A percentile compares a stretch with the other conserved stretches of the same genome.
phyloP scores from a whole-genome alignment of 768 basidiomycete genomes.

The Panus rudis region DNA sequence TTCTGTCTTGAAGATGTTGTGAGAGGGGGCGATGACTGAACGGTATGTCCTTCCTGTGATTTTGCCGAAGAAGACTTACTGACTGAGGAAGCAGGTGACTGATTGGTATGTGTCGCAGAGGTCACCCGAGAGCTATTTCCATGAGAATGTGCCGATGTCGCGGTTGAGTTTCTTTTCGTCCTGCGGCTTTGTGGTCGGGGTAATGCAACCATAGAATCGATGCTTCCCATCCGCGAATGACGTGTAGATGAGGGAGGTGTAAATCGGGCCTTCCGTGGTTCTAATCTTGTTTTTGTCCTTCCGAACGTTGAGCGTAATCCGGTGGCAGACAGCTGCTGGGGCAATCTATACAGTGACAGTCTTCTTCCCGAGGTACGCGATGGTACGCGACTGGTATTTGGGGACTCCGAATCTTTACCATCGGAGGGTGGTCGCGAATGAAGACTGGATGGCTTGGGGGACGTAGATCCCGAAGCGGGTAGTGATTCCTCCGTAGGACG shows the following conservation, averaged over 20 bases:
- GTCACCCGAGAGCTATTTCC: not conserved
- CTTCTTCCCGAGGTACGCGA: not conserved
- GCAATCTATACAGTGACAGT: not conserved
- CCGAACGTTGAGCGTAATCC: conserved; percentile 20
- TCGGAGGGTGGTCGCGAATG: no score
- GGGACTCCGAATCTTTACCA: no score
- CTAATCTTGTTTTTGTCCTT: not conserved
- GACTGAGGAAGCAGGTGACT: not conserved
- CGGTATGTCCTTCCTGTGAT: not conserved
- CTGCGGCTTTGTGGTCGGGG: no score
- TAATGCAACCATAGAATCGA: no score
- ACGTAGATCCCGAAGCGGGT: no score
- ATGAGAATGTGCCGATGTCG: conserved; percentile 1
- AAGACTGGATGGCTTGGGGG: no score
- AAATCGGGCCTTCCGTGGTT: not conserved
- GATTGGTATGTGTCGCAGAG: not conserved
- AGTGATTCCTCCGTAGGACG: not conserved
- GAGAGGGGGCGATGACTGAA: conserved; percentile 3
- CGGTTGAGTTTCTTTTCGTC: no score
- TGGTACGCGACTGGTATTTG: not conserved
- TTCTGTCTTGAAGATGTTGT: conserved; percentile 11
- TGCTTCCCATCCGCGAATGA: conserved; percentile 7
- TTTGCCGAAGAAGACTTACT: conserved; percentile 1
- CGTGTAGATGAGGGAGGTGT: conserved; percentile 3
- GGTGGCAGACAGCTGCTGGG: conserved; percentile 1